Percentiles rank a stretch among this genome's conserved stretches.
phyloP scores from a whole-genome alignment of 2,329 filamentous ascomycete species.

The Ceratocystis alfenasii region DNA sequence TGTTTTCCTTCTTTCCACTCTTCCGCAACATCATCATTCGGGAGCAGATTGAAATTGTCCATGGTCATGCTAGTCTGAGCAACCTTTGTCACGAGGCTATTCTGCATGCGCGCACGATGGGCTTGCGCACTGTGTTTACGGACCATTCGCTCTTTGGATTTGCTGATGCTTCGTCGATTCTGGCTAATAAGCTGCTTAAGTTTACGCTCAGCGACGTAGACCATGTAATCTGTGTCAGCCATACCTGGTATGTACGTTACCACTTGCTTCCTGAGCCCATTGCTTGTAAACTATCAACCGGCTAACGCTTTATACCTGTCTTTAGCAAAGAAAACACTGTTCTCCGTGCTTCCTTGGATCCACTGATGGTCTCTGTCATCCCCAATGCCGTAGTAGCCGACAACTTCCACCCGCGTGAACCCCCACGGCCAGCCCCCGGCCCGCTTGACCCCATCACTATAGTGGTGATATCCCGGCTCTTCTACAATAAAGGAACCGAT shows the following conservation, averaged over 20 bases:
- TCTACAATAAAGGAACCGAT: conserved; percentile 98
- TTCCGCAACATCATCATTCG: conserved; percentile 92
- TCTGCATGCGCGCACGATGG: conserved; percentile 90
- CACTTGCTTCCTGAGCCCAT: not conserved
- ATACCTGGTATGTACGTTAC: conserved; percentile 62
- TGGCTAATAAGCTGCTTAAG: conserved; percentile 94
- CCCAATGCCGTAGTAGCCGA: conserved; percentile 90
- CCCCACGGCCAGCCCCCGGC: conserved; percentile 55
- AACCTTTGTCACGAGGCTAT: conserved; percentile 92
- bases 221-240: conserved; percentile 95
- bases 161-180: conserved; percentile 85
- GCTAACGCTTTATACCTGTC: not conserved
- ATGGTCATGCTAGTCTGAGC: conserved; percentile 90
- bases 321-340: conserved; percentile 93
- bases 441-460: conserved; percentile 86
- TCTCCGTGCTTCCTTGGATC: conserved; percentile 82
- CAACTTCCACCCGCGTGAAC: conserved; percentile 65
- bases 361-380: conserved; percentile 93
- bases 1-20: conserved; percentile 98
- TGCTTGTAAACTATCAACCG: not conserved
- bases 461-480: conserved; percentile 90
- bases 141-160: conserved; percentile 97
- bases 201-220: conserved; percentile 94
- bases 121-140: conserved; percentile 86
- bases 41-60: conserved; percentile 91